Percentiles rank a stretch among this genome's conserved stretches.
Evolutionary conservation across 148 eudicot genomes (phyloP).

Genomic region (Rhododendron vialii): DNA sequence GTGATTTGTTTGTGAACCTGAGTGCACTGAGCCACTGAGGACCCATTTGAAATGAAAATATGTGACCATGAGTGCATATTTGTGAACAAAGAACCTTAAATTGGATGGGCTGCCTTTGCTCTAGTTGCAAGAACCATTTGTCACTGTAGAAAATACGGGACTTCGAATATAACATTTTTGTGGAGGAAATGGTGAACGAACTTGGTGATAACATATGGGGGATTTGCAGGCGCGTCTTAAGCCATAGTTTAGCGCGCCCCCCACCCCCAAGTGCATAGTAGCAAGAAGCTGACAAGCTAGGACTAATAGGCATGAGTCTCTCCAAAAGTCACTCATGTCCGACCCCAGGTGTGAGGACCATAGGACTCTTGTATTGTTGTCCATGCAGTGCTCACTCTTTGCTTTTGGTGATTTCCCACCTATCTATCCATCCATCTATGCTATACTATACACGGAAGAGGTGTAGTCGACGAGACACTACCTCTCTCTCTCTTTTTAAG

Average conservation of each 20-base stretch:
- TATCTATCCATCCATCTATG: too few species aligned
- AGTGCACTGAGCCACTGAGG: background rate
- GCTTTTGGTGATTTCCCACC: background rate
- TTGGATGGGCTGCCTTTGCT: background rate
- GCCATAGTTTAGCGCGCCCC: background rate
- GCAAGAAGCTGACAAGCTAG: background rate
- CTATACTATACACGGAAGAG: too few species aligned
- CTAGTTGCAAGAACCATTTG: background rate
- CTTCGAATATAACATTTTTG: background rate
- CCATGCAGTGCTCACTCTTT: background rate
- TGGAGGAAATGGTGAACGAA: background rate
- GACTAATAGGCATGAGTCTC: background rate
- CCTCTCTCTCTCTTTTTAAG: too few species aligned
- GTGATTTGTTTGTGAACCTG: background rate
- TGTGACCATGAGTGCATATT: background rate
- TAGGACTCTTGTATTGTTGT: background rate
- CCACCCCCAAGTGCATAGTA: background rate
- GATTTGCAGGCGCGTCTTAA: background rate
- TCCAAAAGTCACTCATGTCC: background rate
- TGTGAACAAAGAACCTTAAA: background rate
- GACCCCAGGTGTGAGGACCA: background rate
- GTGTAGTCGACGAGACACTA: too few species aligned
- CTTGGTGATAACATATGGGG: background rate
- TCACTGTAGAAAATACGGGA: background rate
- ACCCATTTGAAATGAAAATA: background rate